phyloP scores from a whole-genome alignment of 225 moss, liverwort and hornwort genomes.

The Sphagnum contortum region DNA sequence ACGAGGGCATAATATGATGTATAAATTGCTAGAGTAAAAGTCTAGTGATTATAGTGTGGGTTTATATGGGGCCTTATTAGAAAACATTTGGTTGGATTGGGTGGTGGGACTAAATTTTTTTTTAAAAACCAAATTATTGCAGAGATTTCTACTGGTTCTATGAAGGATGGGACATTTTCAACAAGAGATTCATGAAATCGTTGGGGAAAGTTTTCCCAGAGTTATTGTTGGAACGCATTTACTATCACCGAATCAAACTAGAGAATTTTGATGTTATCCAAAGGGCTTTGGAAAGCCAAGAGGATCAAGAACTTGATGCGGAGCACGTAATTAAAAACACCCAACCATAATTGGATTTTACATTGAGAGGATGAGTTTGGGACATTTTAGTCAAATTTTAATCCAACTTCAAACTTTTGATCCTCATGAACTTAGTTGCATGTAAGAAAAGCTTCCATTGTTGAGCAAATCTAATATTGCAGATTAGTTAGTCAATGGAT shows the following conservation, averaged over 20 bases:
- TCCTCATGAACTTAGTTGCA: too few species aligned
- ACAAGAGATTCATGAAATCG: slow-evolving; percentile 1
- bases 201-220: slow-evolving; percentile 20
- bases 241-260: slow-evolving; percentile 22
- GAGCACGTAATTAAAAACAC: not conserved
- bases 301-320: slow-evolving; percentile 1
- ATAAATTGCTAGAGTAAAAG: not conserved
- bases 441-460: too few species aligned
- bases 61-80: not conserved
- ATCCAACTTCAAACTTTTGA: too few species aligned
- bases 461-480: too few species aligned
- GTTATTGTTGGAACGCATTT: slow-evolving; percentile 29
- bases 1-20: not conserved
- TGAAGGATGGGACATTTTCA: slow-evolving; percentile 25
- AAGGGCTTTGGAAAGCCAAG: not conserved
- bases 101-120: too few species aligned
- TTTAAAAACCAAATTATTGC: not conserved
- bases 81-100: not conserved
- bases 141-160: slow-evolving; percentile 50
- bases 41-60: not conserved
- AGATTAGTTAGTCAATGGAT: too few species aligned
- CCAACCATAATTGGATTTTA: too few species aligned
- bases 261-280: slow-evolving; percentile 25
- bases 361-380: too few species aligned
- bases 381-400: too few species aligned